These are phyloP conservation scores for Cercospora zeina DNA, from an alignment of 2,329 filamentous ascomycete genomes.

Conservation along the genomic window DNA sequence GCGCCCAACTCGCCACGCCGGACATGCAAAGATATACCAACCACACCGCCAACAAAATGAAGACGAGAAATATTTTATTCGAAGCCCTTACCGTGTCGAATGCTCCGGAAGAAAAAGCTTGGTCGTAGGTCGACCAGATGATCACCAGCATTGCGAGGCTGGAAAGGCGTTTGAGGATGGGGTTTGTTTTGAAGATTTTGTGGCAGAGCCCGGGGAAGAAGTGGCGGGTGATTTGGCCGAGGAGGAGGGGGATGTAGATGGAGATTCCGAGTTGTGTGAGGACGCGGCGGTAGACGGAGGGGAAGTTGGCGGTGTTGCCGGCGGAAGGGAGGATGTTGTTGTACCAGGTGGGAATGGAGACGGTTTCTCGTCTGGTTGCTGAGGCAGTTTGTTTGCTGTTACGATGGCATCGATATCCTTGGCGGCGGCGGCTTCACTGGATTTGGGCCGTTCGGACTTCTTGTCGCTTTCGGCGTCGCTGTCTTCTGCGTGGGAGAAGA, in stretches of 20 bases:
- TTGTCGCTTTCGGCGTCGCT: conserved; percentile 5
- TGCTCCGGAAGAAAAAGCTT: conserved; percentile 63
- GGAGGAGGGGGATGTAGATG: conserved; percentile 62
- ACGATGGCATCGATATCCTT: background rate
- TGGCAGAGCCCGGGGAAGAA: conserved; percentile 56
- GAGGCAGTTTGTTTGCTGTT: background rate
- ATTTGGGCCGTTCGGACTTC: background rate
- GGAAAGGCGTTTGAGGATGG: conserved; percentile 49
- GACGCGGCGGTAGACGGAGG: conserved; percentile 64
- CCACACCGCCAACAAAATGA: conserved; percentile 66
- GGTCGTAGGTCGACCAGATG: conserved; percentile 67
- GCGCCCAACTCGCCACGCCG: conserved; percentile 55
- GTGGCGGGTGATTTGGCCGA: conserved; percentile 62
- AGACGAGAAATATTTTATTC: conserved; percentile 66
- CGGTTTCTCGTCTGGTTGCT: background rate
- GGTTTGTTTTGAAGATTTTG: conserved; percentile 55
- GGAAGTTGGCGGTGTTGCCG: conserved; percentile 54
- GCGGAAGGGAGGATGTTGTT: conserved; percentile 56
- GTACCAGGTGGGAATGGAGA: conserved; percentile 50
- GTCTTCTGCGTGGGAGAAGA: background rate
- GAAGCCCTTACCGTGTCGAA: conserved; percentile 59
- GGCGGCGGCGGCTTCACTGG: background rate
- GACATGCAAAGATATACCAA: conserved; percentile 64
- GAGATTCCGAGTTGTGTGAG: conserved; percentile 69
- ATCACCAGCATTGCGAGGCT: conserved; percentile 52